These are phyloP conservation scores for Naganishia onofrii DNA, from an alignment of 768 basidiomycete species.

Conservation along the genomic window DNA sequence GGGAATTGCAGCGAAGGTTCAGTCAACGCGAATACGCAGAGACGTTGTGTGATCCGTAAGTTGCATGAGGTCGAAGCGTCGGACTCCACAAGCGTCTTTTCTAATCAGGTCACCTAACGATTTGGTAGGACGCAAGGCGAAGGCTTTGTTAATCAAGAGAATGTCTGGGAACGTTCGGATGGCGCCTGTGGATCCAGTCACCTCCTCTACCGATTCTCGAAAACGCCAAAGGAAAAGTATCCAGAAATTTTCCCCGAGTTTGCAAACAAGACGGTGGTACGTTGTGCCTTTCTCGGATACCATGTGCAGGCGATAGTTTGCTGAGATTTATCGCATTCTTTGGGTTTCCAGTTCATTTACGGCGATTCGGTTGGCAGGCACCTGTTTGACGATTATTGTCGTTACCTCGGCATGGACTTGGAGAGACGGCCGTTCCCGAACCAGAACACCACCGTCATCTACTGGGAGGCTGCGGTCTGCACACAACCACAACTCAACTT, in stretches of 20 bases:
- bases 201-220: slow-evolving; percentile 13
- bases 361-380: slow-evolving; percentile 22
- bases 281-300: too few relatives aligned
- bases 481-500: slow-evolving; percentile 11
- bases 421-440: background rate
- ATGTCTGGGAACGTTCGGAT: slow-evolving; percentile 21
- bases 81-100: background rate
- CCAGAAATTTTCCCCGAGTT: slow-evolving; percentile 3
- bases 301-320: background rate
- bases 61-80: background rate
- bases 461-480: slow-evolving; percentile 12
- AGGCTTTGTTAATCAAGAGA: slow-evolving; percentile 18
- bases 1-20: background rate
- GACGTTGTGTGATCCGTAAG: slow-evolving; percentile 26
- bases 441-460: background rate
- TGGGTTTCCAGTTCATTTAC: slow-evolving; percentile 8
- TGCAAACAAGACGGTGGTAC: slow-evolving; percentile 20
- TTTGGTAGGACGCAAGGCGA: slow-evolving; percentile 13
- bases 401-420: background rate
- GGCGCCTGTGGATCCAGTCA: slow-evolving; percentile 19
- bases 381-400: slow-evolving; percentile 17
- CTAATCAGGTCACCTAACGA: background rate
- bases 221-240: slow-evolving; percentile 15
- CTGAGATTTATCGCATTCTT: background rate
- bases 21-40: background rate